Conservation (phyloP, 441 rosid genomes). For the Gossypium gossypioides region DNA sequence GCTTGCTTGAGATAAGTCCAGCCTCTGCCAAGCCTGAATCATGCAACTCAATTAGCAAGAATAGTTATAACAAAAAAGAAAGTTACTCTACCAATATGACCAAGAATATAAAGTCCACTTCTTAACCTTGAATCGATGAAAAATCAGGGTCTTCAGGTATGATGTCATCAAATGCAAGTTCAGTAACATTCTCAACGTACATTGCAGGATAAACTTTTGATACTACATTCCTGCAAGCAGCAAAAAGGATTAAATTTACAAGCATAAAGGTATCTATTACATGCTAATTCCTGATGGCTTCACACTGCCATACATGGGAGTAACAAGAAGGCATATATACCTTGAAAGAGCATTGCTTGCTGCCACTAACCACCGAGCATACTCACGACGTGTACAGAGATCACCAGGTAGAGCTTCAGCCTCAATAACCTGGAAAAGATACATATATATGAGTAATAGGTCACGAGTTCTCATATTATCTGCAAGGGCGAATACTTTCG, state of each 20-base stretch:
- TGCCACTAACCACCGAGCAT: slow-evolving; percentile 88
- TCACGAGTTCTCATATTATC: slow-evolving; percentile 1
- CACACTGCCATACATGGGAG: background rate
- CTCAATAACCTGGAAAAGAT: slow-evolving; percentile 68
- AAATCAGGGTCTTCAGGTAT: slow-evolving; percentile 81
- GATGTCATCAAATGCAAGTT: slow-evolving; percentile 87
- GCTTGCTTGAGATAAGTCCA: slow-evolving; percentile 88
- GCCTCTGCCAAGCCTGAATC: slow-evolving; percentile 91
- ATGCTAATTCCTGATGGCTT: background rate
- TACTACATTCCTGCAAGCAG: slow-evolving; percentile 48
- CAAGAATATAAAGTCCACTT: background rate
- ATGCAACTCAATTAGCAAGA: slow-evolving; percentile 19
- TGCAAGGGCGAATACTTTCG: background rate
- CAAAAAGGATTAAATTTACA: slow-evolving; percentile 6
- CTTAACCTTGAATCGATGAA: slow-evolving; percentile 79
- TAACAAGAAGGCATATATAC: slow-evolving; percentile 31
- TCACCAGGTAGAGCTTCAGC: slow-evolving; percentile 59
- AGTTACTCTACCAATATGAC: background rate
- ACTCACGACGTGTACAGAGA: slow-evolving; percentile 90
- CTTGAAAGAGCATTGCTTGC: slow-evolving; percentile 81
- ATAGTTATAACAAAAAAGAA: slow-evolving; percentile 6
- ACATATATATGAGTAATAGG: background rate
- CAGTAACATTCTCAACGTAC: slow-evolving; percentile 83
- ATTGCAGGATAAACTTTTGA: slow-evolving; percentile 94
- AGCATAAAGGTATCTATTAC: background rate